Base-by-base conservation (phyloP, 495 filamentous ascomycete genomes). In the Achaetomiella virescens region DNA sequence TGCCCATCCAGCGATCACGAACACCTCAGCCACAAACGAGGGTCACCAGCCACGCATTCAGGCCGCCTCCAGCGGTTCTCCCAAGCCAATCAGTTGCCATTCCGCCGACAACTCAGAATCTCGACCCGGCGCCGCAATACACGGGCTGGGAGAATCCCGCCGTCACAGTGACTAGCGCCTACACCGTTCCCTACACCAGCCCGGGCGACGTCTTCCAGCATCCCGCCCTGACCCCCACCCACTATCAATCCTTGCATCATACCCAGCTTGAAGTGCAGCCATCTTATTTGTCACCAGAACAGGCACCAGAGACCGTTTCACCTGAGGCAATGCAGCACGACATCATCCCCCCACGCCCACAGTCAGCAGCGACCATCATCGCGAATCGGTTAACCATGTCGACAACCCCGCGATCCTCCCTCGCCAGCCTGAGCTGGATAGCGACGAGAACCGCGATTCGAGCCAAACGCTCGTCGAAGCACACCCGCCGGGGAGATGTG, bases 381-480 rank as follows among this genome's bases (percentile, higher is more conserved):
- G 59, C 54, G 20, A 60, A 55, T 44, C 56, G 51, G 9, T 27
- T 60, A 8, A 43, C 58, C 42, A 46, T 46, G 25, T 52, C 63
- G 0, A 48, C 51, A 14, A 68, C 65, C 1, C 65, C 63, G 1
- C 43, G 65, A 17, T 58, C 63, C 6, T 68, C 65, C 15, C 42
- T 64, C 15, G 54, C 52, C 21, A 57, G 55, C 15, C 52, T 57
- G 6, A 38, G 24, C 4, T 68, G 61, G 58, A 61, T 61, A 52
- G 65, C 12, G 65, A 67, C 55, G 65, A 65, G 8, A 68, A 65
- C 46, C 60, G 65, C 6, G 65, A 68, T 27, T 66, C 63, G 29
- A 61, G 60, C 35, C 65, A 68, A 48, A 68, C 65, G 5, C 58
- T 68, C 1, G 65, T 68, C n/a, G 65, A 68, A 38, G 58, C 58